Evolutionary conservation across 768 basidiomycete genomes (phyloP).

Genomic region (Cystoderma amianthinum): DNA sequence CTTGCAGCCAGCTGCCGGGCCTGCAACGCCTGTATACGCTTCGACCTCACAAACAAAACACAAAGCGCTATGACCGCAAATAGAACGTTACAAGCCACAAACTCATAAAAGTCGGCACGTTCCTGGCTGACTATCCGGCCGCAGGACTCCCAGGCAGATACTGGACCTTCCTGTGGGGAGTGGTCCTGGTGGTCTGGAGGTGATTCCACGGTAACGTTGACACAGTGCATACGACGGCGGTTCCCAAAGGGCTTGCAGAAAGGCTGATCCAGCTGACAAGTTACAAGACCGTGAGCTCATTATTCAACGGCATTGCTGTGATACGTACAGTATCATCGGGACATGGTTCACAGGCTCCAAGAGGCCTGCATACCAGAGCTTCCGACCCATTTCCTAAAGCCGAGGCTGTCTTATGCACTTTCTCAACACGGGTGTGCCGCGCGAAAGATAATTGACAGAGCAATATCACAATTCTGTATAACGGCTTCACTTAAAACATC

Average conservation of each 20-base stretch:
- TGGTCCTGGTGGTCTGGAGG: conserved; percentile 11
- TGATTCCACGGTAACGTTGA: conserved; percentile 26
- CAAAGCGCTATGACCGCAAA: conserved; percentile 62
- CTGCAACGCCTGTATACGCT: conserved; percentile 62
- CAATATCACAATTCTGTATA: conserved; percentile 9
- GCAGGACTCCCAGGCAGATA: conserved; percentile 89
- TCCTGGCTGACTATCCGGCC: conserved; percentile 79
- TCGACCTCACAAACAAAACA: conserved; percentile 63
- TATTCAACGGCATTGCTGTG: too few relatives aligned
- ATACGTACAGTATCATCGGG: conserved; percentile 52
- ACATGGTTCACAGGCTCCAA: conserved; percentile 56
- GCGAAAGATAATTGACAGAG: conserved; percentile 6
- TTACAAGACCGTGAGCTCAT: too few relatives aligned
- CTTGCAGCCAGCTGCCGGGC: conserved; percentile 80
- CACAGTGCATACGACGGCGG: conserved; percentile 82
- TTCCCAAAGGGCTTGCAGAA: conserved; percentile 97
- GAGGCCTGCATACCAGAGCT: conserved; percentile 41
- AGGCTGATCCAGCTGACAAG: conserved; percentile 68
- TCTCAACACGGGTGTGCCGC: conserved; percentile 2
- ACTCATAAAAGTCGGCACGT: conserved; percentile 86
- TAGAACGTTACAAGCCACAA: conserved; percentile 75
- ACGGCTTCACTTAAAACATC: neutral
- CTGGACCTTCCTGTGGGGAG: conserved; percentile 38
- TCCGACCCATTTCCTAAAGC: conserved; percentile 18
- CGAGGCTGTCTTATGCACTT: conserved; percentile 6